phyloP scores from a whole-genome alignment of 1,284 basidiomycete genomes.

The Ceratobasidium sp. region DNA sequence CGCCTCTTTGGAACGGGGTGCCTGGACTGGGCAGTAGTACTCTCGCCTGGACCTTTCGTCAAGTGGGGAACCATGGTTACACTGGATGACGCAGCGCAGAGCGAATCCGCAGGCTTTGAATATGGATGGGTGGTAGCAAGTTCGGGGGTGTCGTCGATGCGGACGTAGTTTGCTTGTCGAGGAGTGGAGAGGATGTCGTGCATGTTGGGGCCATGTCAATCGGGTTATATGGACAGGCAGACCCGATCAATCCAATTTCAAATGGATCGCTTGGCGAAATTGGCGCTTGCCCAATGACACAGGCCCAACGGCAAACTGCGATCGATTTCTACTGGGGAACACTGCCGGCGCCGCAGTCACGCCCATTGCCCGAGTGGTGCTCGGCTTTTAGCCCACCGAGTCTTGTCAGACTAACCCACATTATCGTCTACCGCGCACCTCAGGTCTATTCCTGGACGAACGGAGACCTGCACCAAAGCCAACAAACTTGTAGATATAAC shows the following conservation, averaged over 20 bases:
- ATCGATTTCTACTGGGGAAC: constrained; percentile 13
- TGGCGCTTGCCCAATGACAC: not conserved
- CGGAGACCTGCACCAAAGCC: too few relatives aligned
- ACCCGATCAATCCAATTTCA: not conserved
- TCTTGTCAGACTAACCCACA: too few relatives aligned
- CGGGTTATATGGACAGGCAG: not conserved
- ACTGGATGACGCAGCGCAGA: not conserved
- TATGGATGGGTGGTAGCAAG: not conserved
- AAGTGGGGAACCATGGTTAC: not conserved
- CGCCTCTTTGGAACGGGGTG: constrained; percentile 12
- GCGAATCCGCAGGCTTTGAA: not conserved
- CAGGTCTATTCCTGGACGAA: too few relatives aligned
- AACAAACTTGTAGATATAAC: too few relatives aligned
- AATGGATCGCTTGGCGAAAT: constrained; percentile 8
- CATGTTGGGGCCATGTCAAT: not conserved
- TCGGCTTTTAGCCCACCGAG: too few relatives aligned
- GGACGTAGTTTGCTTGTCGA: not conserved
- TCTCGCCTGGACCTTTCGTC: not conserved
- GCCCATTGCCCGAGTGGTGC: too few relatives aligned
- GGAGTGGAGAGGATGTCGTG: constrained; percentile 4
- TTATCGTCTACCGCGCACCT: too few relatives aligned
- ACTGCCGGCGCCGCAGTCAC: not conserved
- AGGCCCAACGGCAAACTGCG: not conserved
- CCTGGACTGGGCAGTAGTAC: not conserved
- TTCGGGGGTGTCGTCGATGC: constrained; percentile 5